phyloP scores from a whole-genome alignment of 352 stramenopile genomes.

The Phytopythium oedochilum region DNA sequence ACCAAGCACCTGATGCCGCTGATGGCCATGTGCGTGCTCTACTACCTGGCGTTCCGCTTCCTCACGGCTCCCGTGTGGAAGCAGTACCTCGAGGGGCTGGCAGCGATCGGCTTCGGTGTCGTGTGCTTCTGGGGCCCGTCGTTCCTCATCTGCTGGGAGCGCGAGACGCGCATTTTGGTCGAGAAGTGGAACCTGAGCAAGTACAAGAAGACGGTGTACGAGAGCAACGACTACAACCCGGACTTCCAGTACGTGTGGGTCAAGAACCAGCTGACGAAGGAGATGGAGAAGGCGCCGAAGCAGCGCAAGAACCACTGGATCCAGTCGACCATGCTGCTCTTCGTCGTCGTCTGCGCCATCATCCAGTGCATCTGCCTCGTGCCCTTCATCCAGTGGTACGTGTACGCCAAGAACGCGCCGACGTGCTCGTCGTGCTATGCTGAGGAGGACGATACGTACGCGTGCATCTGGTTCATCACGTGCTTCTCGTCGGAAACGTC shows the following conservation, averaged over 20 bases:
- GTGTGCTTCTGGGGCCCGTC: conserved; percentile 79
- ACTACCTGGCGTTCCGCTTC: conserved; percentile 78
- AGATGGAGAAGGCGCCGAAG: conserved; percentile 87
- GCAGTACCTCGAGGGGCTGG: conserved; percentile 68
- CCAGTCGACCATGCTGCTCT: conserved; percentile 85
- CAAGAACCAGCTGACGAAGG: conserved; percentile 80
- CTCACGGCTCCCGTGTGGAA: conserved; percentile 46
- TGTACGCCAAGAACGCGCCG: conserved; percentile 84
- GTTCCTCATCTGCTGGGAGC: conserved; percentile 81
- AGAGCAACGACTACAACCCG: conserved; percentile 84
- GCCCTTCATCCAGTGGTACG: conserved; percentile 89
- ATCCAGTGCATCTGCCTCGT: conserved; percentile 82
- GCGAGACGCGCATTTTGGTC: conserved; percentile 83
- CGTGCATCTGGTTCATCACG: conserved; percentile 79
- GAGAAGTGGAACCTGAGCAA: conserved; percentile 87
- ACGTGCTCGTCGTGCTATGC: conserved; percentile 59
- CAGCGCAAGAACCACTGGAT: conserved; percentile 83
- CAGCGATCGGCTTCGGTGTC: conserved; percentile 64
- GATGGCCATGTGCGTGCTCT: conserved; percentile 53
- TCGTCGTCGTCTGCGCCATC: conserved; percentile 62
- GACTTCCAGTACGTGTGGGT: conserved; percentile 85
- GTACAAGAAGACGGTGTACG: conserved; percentile 88
- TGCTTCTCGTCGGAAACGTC: conserved; percentile 76
- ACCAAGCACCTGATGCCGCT: conserved; percentile 81
- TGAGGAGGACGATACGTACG: conserved; percentile 34